Evolutionary conservation across 257 asterid genomes (phyloP), one percentile per base, ranked within the genome.

Genomic region (Primulina eburnea): DNA sequence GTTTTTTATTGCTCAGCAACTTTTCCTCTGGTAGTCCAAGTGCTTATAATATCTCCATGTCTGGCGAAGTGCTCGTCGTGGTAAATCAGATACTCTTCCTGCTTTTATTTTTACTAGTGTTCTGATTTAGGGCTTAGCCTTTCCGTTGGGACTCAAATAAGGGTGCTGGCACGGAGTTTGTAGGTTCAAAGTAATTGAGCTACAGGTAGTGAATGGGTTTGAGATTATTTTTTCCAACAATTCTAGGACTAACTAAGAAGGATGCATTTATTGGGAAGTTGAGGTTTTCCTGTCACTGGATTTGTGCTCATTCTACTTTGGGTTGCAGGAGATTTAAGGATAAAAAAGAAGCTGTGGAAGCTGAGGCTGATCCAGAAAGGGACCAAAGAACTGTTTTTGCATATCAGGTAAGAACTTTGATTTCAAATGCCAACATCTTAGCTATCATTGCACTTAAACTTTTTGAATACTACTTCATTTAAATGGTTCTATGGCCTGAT

Each of bases 301-400:
- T 73, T 53, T 69, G 69, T 83, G 73, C 95, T 92, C 61, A 92
- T 79, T 80, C 43, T 86, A 34, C 76, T 80, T 60, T 70, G 92
- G 89, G 94, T 58, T 88, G 94, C 96, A 94, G 99, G 97, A 85
- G 97, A 73, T 94, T 83, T 76, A 94, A 87, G 83, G 99, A 94
- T 53, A 94, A 91, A 83, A 94, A 89, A 73, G 99, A 94, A 81
- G 83, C 89, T 5, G 83, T 67, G 62, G 99, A 94, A 81, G 96
- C 97, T 80, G 99, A 94, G 84, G 97, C 97, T 60, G 99, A 94
- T 72, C 99, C 99, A 62, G 99, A 94, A 81, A 88, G 99, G 85
- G 99, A 94, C 73, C 99, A 94, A 82, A 88, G 97, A 83, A 94
- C 99, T 63, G 99, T 94, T 76, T 94, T 94, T 77, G 99, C 97